Percentiles rank a stretch among this genome's conserved stretches.
Conservation (phyloP, 495 filamentous ascomycete species). For the Wilcoxina mikolae region DNA sequence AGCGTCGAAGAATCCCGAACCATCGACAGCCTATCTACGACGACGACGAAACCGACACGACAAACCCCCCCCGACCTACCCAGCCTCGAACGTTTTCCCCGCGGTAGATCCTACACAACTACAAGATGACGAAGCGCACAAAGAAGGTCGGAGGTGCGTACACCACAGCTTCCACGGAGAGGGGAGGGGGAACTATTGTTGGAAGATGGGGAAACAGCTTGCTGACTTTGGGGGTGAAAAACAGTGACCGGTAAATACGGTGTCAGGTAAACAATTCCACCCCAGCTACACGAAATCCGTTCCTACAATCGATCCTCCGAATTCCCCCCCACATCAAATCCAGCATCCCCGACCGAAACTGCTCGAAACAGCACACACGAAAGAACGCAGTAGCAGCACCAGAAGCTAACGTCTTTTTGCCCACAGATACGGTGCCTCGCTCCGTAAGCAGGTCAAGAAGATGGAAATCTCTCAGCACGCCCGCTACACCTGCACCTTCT, state of each 20-base stretch:
- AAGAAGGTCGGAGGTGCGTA: constrained; percentile 86
- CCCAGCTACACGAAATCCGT: not conserved
- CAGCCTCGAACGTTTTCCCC: constrained; percentile 1
- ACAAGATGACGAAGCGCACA: constrained; percentile 90
- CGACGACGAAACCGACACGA: constrained; percentile 13
- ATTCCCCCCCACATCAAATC: constrained; percentile 22
- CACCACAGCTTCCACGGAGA: not conserved
- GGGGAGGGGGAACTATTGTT: not conserved
- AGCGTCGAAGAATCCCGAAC: not conserved
- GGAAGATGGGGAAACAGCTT: not conserved
- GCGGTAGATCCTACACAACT: constrained; percentile 18
- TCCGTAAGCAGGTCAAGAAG: constrained; percentile 99
- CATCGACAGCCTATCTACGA: constrained; percentile 10
- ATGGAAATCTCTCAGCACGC: constrained; percentile 98
- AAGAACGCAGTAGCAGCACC: not conserved
- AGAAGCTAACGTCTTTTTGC: constrained; percentile 7
- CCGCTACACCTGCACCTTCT: constrained; percentile 85
- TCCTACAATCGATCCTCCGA: not conserved
- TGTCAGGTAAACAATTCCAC: constrained; percentile 41
- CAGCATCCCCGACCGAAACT: constrained; percentile 16
- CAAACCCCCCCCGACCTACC: constrained; percentile 7
- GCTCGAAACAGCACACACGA: not conserved
- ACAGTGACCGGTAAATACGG: constrained; percentile 55
- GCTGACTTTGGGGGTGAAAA: constrained; percentile 1
- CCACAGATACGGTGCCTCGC: constrained; percentile 88